phyloP scores from a whole-genome alignment of 2,329 filamentous ascomycete genomes.

The Alternaria infectoria region DNA sequence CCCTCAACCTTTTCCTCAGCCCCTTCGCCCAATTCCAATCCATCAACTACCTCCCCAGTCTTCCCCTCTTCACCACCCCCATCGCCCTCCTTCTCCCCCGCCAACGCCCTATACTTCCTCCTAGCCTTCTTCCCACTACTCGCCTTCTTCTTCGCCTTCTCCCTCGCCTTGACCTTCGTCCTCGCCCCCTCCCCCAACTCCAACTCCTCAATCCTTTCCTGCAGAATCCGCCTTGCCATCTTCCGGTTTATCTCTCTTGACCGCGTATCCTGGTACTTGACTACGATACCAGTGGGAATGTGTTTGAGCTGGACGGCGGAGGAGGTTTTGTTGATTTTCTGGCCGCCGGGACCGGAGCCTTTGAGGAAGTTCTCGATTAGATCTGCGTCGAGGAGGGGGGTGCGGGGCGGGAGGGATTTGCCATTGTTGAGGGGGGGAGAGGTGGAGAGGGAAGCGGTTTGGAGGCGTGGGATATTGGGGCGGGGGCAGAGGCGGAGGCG shows the following conservation, averaged over 20 bases:
- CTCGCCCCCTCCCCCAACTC: conserved; percentile 74
- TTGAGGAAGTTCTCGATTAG: conserved; percentile 87
- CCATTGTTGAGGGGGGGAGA: conserved; percentile 4
- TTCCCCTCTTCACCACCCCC: too few relatives aligned
- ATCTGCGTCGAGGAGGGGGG: conserved; percentile 76
- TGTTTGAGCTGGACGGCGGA: conserved; percentile 94
- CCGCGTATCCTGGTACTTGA: conserved; percentile 92
- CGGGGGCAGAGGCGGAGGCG: conserved; percentile 14
- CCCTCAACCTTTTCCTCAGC: too few relatives aligned
- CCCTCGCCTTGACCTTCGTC: conserved; percentile 66
- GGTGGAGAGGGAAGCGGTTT: conserved; percentile 25
- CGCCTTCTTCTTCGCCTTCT: conserved; percentile 71
- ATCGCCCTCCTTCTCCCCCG: conserved; percentile 61
- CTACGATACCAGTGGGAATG: conserved; percentile 84
- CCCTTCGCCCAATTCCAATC: too few relatives aligned
- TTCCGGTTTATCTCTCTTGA: conserved; percentile 87
- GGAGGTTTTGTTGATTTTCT: conserved; percentile 99
- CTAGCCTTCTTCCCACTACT: conserved; percentile 82
- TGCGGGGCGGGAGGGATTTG: conserved; percentile 68
- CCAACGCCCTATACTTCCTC: conserved; percentile 68
- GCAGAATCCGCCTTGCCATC: conserved; percentile 78
- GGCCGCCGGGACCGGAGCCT: conserved; percentile 89
- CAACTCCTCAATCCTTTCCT: conserved; percentile 76
- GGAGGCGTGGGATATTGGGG: conserved; percentile 5
- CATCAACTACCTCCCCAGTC: too few relatives aligned